Base-by-base conservation (phyloP, 2,329 filamentous ascomycete genomes). In the Colletotrichum cuscutae region DNA sequence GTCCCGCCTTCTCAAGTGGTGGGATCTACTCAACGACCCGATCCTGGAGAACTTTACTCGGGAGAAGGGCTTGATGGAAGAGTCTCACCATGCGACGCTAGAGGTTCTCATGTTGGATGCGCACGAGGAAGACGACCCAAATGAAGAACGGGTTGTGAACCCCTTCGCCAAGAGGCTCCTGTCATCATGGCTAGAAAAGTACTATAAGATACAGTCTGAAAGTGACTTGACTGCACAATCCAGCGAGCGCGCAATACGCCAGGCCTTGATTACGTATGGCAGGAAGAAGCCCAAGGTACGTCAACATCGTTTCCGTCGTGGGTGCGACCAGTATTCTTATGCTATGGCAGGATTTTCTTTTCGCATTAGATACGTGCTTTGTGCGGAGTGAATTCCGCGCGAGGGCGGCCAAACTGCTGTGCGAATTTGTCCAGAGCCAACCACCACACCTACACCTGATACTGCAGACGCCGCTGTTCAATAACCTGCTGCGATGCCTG, bases 381-480 rank as follows among this genome's bases (percentile, higher is more conserved):
- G 84, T 92, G 30, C 89, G 90, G 74, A 90, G 87, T 74, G 86
- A 90, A 24, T 88, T 90, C 72, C 90, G 94, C 24, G 87, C 91
- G 67, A 89, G 90, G 73, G 88, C 90, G 9, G 82, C 95, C 35
- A 88, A 89, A 22, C 86, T 97, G 12, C 84, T 97, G 19, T 91
- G 90, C 78, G 89, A 92, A 57, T 95, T 95, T 75, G 88, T 97
- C 49, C 89, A 92, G 75, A 89, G 90, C 71, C 92, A 95, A 76
- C 93, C 94, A n/a, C 94, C 94, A 5, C 94, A 95, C 81, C 86
- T 97, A 1, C 90, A 97, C 78, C 87, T 92, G 54, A 89, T 95
- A 46, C 82, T 93, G 5, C 88, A 95, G 75, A 95, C 93, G 1
- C 88, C 91, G 0, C 84, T 97, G 1, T 92, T 97, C 76, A 87